Conservation (phyloP, 75 land plant species). For the Pinus taeda region DNA sequence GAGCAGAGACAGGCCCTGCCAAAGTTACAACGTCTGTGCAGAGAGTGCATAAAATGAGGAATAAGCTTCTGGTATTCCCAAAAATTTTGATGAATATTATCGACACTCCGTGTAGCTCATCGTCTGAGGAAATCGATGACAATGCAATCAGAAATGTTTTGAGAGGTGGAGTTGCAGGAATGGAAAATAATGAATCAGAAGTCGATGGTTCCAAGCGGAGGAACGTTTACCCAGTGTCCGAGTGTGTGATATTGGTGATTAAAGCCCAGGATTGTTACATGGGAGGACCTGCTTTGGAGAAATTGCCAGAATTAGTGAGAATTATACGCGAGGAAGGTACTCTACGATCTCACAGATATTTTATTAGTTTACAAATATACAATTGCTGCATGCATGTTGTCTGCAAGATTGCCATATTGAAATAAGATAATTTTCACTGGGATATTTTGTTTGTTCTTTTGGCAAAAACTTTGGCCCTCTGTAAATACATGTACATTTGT, state of each 20-base stretch:
- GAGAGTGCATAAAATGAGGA: background rate
- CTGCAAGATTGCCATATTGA: background rate
- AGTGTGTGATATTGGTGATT: constrained; percentile 1
- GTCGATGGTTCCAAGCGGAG: background rate
- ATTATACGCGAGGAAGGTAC: constrained; percentile 1
- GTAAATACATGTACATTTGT: too few species aligned
- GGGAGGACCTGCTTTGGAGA: background rate
- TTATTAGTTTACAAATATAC: background rate
- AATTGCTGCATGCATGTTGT: background rate
- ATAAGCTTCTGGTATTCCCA: background rate
- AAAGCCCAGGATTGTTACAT: background rate
- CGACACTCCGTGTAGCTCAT: background rate
- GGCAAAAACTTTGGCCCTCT: too few species aligned
- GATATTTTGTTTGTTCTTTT: too few species aligned
- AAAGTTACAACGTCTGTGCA: background rate
- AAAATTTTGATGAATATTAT: background rate
- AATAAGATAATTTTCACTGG: too few species aligned
- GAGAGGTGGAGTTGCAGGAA: background rate
- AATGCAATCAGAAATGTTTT: background rate
- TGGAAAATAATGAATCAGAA: background rate
- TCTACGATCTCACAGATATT: background rate
- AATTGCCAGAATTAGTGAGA: background rate
- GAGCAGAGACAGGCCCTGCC: background rate
- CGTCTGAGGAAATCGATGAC: background rate
- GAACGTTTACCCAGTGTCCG: background rate